Base-by-base conservation (phyloP, 345 rosid species). In the Stellera chamaejasme region DNA sequence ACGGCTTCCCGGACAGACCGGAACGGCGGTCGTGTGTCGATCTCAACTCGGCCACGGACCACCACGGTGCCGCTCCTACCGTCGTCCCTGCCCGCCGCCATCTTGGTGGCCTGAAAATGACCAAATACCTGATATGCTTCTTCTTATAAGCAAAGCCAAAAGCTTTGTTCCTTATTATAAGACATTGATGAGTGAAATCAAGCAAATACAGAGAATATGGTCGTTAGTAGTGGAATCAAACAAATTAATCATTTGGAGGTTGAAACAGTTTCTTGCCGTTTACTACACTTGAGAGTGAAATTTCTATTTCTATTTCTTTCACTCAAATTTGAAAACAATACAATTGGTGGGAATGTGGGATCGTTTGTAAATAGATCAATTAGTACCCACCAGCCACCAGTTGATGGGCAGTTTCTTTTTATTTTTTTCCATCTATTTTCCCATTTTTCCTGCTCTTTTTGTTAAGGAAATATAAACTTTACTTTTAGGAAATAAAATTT, bases 1-100 rank as follows among this genome's bases (percentile, higher is more conserved):
- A 88, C 87, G 0, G 96, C 96, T 56, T 88, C 94, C 60, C 72
- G 85, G 43, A 88, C 96, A 0, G 91, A 88, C 62, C 79, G 75
- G 66, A 88, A 88, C 0, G 96, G 94, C 16, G 85, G 74, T 61
- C 77, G 66, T 0, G 90, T 85, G 50, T 88, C 94, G n/a, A 88
- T 79, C 65, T 83, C 88, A 0, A 75, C 94, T 13, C 80, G 68
- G 43, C 78, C 82, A 48, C 70, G 54, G 15, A 60, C 60, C 28
- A 42, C 32, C 13, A 27, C 48, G 6, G 56, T 39, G 3, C 66
- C 60, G 23, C 63, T 54, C 11, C 65, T 48, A 12, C 14, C 32
- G 3, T 64, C 60, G 27, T 66, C 57, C n/a, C 65, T 48, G 13
- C 14, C 36, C 11, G 48, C 59, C 44, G 48, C 59, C 44, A 54